A percentile compares a stretch with the other conserved stretches of the same genome.
These are phyloP conservation scores for Cladosporium sp. DNA, from an alignment of 2,329 filamentous ascomycete genomes.

Conservation along the genomic window DNA sequence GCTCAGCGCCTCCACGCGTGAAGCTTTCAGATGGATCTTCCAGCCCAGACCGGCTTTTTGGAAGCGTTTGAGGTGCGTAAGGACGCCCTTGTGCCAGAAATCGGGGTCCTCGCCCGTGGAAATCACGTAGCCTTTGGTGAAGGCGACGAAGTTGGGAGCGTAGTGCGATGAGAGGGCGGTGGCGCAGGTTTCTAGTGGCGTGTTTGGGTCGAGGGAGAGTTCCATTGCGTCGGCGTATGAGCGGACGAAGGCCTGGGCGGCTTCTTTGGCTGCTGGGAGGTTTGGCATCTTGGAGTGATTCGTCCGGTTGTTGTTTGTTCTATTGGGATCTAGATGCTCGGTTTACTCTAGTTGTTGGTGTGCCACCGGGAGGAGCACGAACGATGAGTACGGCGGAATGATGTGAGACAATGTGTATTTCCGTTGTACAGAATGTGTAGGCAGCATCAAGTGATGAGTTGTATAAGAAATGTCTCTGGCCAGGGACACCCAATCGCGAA, in stretches of 20 bases:
- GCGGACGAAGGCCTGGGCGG: constrained; percentile 1
- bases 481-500: too few species aligned
- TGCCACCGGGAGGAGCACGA: too few species aligned
- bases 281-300: too few species aligned
- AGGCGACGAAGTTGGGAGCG: constrained; percentile 2
- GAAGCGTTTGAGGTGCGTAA: constrained; percentile 11
- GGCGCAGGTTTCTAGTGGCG: constrained; percentile 25
- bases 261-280: not conserved
- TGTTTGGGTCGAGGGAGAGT: not conserved
- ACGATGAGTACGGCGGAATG: too few species aligned
- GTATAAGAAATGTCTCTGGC: too few species aligned
- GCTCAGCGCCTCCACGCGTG: not conserved
- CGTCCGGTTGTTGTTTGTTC: too few species aligned
- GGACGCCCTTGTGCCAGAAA: constrained; percentile 8
- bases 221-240: constrained; percentile 6
- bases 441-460: too few species aligned
- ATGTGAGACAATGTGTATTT: too few species aligned
- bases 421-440: too few species aligned
- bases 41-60: constrained; percentile 1
- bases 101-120: not conserved
- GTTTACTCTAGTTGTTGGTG: too few species aligned
- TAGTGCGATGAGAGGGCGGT: constrained; percentile 12
- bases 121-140: constrained; percentile 3
- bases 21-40: constrained; percentile 3
- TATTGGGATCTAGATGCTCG: too few species aligned